Evolutionary conservation across 495 filamentous ascomycete genomes (phyloP), one percentile per base, ranked within the genome.

Genomic region (Annulohypoxylon nitens): DNA sequence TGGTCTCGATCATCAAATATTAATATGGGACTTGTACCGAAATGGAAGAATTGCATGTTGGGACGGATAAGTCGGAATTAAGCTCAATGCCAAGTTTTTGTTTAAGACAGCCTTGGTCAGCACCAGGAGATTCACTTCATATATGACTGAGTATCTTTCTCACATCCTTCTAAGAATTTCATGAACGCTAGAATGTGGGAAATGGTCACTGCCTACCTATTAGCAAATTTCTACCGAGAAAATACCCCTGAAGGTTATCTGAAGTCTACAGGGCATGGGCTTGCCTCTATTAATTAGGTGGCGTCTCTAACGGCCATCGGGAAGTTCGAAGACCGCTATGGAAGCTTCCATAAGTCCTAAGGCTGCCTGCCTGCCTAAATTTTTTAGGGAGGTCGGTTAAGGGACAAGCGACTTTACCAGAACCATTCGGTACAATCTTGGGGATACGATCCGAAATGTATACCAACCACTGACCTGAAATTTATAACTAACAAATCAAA

Each of bases 1-100:
- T n/a, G 33, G 53, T 8, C 11, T 9, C 16, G 53, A 57, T 57
- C 53, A 37, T 37, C 53, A 20, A 10, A 14, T 16, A 26, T 37
- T 20, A 37, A 57, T 55, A 33, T 33, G 53, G 53, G 16, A n/a
- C 30, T 37, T 16, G 36, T 37, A 37, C 26, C 30, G 36, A 34
- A 33, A 6, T 16, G 30, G 51, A 57, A 57, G 30, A 36, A 57
- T 37, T 1, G 16, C 14, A 25, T 12, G 14, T 11, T 57, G 5
- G 53, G 53, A 37, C 53, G 53, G 53, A 57, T 57, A 57, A 57
- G 53, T 37, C 53, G 53, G 53, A 57, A 57, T 57, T 57, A 57
- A 57, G 30, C 33, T 57, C 53, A 57, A 57, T 57, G 53, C 53
- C 53, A 57, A 57, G 53, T 6, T 54, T 26, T 33, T 26, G 25